Base-by-base conservation (phyloP, 192 early-diverging fungal species). In the Paraglomus occultum region DNA sequence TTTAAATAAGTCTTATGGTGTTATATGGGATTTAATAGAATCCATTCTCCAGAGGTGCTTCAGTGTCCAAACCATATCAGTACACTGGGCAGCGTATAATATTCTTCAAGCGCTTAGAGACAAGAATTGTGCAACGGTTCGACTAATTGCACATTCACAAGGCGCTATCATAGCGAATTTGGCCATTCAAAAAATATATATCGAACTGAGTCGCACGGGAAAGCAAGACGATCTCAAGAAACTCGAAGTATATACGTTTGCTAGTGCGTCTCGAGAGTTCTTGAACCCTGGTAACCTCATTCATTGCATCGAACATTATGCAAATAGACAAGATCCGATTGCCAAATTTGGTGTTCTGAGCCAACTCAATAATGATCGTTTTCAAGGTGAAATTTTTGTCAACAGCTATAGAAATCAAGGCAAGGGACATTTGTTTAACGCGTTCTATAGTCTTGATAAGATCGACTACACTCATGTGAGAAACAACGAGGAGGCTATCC, bases 231-330 rank as follows among this genome's bases (percentile, higher is more conserved):
- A 7, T 51, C 31, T 65, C 17, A 65, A n/a, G 14, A 65, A 65
- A 51, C 63, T 65, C 6, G 31, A 51, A n/a, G 63, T 65, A 15
- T 40, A 51, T 22, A 65, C 63, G 5, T 65, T 65, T 2, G 63
- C 47, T 38, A 65, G 38, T 65, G 48, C 5, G 39, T 20, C 22
- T 22, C 38, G 63, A 38, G 63, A 65, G 8, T 65, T 65, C 6
- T 9, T 4, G 39, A 65, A 65, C 7, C 63, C 63, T 1, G 10
- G 11, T 15, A 17, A 17, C 31, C n/a, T 65, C 2, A 20, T 65
- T 7, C 15, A 8, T 39, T 5, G 23, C 1, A 65, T 65, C n/a
- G 63, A 65, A 40, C 63, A 65, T 15, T 65, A 65, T 50, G 63
- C 31, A 39, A 65, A 65, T 14, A 51, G 17, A 20, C 12, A 18